These are phyloP conservation scores for Blastobotrys indianensis DNA, from an alignment of 1,139 yeast genomes.

Conservation along the genomic window DNA sequence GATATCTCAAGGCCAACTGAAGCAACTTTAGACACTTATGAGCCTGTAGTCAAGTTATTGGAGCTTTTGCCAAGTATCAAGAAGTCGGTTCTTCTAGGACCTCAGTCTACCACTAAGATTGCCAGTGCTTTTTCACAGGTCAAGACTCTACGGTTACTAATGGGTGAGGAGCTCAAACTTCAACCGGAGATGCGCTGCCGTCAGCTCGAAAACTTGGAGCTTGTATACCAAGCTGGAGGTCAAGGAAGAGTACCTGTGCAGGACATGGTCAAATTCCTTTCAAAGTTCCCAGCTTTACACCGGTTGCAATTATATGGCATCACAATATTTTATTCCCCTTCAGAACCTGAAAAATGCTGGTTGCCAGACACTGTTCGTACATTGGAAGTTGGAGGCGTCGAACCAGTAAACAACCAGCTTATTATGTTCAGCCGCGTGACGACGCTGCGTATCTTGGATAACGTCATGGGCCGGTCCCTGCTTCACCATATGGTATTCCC, in stretches of 20 bases:
- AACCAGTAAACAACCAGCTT: constrained; percentile 7
- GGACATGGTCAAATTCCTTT: constrained; percentile 2
- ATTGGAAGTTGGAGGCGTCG: constrained; percentile 9
- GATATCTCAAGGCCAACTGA: not conserved
- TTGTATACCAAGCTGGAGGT: constrained; percentile 7
- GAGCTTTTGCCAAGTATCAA: not conserved
- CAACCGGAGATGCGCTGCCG: constrained; percentile 6
- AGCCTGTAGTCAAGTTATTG: constrained; percentile 4
- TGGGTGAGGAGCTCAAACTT: constrained; percentile 5
- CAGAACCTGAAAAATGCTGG: constrained; percentile 5
- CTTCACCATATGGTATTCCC: constrained; percentile 9
- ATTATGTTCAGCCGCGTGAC: constrained; percentile 5
- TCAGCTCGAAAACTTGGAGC: constrained; percentile 4
- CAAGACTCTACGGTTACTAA: constrained; percentile 5
- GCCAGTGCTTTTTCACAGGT: constrained; percentile 1
- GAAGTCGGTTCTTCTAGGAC: constrained; percentile 4
- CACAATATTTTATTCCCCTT: not conserved
- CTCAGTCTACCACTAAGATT: constrained; percentile 5
- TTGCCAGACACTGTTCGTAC: constrained; percentile 6
- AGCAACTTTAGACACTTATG: not conserved
- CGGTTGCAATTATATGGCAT: constrained; percentile 8
- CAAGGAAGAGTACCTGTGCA: constrained; percentile 4
- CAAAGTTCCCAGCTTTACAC: constrained; percentile 3
- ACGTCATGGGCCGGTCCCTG: constrained; percentile 9
- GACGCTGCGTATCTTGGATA: constrained; percentile 6